These are phyloP conservation scores for Sphagnum tenellum DNA, from an alignment of 225 moss, liverwort and hornwort species.

Conservation along the genomic window DNA sequence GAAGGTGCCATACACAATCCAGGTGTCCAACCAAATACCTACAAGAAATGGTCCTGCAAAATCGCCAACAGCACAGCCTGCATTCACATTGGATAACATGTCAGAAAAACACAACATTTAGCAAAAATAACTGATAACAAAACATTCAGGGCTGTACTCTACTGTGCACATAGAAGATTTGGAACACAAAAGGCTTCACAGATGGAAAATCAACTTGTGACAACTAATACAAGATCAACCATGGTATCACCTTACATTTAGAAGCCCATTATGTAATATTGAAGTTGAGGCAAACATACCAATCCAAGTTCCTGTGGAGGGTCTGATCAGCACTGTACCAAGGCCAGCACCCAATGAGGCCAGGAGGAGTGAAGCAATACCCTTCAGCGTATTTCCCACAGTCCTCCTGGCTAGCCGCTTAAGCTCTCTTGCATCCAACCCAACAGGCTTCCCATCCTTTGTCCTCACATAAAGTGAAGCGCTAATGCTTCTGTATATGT, in stretches of 20 bases:
- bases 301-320: slow-evolving; percentile 95
- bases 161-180: no score
- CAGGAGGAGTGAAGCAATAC: slow-evolving; percentile 71
- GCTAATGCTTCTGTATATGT: slow-evolving; percentile 55
- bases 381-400: slow-evolving; percentile 77
- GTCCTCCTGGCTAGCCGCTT: slow-evolving; percentile 71
- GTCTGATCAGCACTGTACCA: slow-evolving; percentile 82
- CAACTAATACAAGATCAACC: no score
- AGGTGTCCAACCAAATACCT: slow-evolving; percentile 80
- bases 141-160: no score
- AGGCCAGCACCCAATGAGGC: slow-evolving; percentile 89
- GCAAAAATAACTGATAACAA: no score
- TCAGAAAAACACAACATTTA: no score
- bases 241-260: no score
- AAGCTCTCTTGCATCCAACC: slow-evolving; percentile 51
- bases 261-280: background rate
- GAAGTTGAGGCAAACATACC: slow-evolving; percentile 25
- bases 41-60: slow-evolving; percentile 89
- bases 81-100: background rate
- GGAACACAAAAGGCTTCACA: no score
- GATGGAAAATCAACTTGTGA: no score
- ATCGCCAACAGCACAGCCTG: slow-evolving; percentile 90
- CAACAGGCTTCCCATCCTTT: slow-evolving; percentile 40
- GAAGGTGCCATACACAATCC: slow-evolving; percentile 86
- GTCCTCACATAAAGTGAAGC: slow-evolving; percentile 26